Evolutionary conservation across 139 green algal genomes (phyloP), one percentile per base, ranked within the genome.

Genomic region (Dunaliella primolecta): DNA sequence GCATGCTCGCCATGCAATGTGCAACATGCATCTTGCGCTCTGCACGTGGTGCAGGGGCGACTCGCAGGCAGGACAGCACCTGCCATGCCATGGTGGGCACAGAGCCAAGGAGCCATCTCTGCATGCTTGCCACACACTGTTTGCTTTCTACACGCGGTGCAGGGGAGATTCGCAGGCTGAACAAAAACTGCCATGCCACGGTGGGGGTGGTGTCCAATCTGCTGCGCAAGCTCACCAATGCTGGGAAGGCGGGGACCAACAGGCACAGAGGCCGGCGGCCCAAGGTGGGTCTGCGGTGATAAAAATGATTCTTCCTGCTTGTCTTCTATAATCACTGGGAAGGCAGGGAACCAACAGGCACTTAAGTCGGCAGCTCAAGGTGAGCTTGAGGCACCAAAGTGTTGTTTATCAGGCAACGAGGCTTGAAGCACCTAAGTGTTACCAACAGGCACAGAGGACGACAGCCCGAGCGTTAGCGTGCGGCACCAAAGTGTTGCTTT

Each of bases 121-220:
- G n/a, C n/a, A n/a, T n/a, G n/a, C n/a, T n/a, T n/a, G n/a, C n/a
- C n/a, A n/a, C n/a, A n/a, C n/a, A n/a, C n/a, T n/a, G n/a, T n/a
- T n/a, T n/a, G n/a, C n/a, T n/a, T n/a, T n/a, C n/a, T n/a, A n/a
- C n/a, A n/a, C n/a, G n/a, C n/a, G n/a, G 72, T 57, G 78, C 83
- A 91, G 90, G 87, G 75, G 96, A 98, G 88, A 92, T 96, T 85
- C 89, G 95, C 21, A 78, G 92, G 36, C 89, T 99, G 1, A 85
- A 89, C 32, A 56, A 88, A 1, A 55, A 89, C 32, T 98, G 97
- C 90, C 90, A 88, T 15, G 97, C 97, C 46, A 98, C 95, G 15
- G 91, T 99, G 7, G 97, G 97, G 33, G 84, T 84, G 20, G 91
- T 98, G 29, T 94, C 88, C 80, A 99, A 99, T 91, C 91, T 91